Base-by-base conservation (phyloP, 169 alveolate genomes). In the Plasmodium billcollinsi region DNA sequence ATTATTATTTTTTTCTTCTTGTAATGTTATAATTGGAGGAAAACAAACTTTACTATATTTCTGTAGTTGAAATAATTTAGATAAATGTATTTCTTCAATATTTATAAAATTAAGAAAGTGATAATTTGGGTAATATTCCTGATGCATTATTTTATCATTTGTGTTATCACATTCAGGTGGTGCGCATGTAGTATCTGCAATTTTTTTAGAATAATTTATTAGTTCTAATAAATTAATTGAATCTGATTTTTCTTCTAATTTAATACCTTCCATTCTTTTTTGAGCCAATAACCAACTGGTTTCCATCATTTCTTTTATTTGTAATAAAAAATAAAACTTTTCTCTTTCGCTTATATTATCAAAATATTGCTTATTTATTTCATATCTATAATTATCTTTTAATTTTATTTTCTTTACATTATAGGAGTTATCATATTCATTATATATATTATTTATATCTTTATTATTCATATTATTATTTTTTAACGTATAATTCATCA, bases 131-230 rank as follows among this genome's bases (percentile, higher is more conserved):
- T 91, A 94, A 56, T 89, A 76, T 33, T 93, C 95, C 58, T 78
- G 90, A 85, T 94, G 96, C 50, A 73, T 89, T 50, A 92, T 76
- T n/a, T 92, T 94, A 63, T 94, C 96, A 20, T 73, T 85, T 39
- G 86, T 73, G 47, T 94, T 94, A 62, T 83, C 71, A 61, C 92
- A 93, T 70, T 94, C 96, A 39, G 96, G 96, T 52, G 96, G 96
- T 14, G 95, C 91, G 76, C 85, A 94, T 49, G 96, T 92, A n/a
- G 96, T 94, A 43, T 90, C 89, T 45, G 96, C 43, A 8, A 94
- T 47, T 54, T 88, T 73, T 58, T 52, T 47, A 9, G 96, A 89
- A 67, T 94, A 94, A 29, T 88, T 63, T 21, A 93, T 63, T 43
- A 94, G 72, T 8, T 94, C 96, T 63, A 89, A 80, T 49, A 94